Conservation (phyloP, 2,329 filamentous ascomycete genomes). For the Hypoxylon sp. region DNA sequence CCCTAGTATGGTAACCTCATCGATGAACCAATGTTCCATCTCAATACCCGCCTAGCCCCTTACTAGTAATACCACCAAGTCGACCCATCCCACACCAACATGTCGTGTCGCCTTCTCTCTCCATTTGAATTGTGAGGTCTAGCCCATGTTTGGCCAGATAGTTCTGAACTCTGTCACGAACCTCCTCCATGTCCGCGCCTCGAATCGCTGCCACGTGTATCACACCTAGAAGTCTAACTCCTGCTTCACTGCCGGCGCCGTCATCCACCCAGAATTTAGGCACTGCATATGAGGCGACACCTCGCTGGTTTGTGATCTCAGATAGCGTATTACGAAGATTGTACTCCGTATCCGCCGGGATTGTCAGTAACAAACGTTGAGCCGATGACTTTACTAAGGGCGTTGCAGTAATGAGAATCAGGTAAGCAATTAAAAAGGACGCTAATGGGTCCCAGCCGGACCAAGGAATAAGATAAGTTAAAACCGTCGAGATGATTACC, state of each 20-base stretch:
- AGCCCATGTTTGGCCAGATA: conserved; percentile 81
- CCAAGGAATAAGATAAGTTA: conserved; percentile 92
- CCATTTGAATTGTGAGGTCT: conserved; percentile 89
- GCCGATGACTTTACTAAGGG: conserved; percentile 90
- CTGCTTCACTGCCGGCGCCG: conserved; percentile 60
- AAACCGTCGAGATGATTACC: conserved; percentile 90
- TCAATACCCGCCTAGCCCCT: conserved; percentile 50
- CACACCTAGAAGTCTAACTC: conserved; percentile 78
- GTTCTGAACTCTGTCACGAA: conserved; percentile 80
- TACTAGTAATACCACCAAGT: conserved; percentile 53
- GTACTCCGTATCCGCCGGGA: conserved; percentile 90
- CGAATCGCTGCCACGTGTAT: conserved; percentile 87
- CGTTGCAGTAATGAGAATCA: conserved; percentile 93
- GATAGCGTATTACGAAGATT: conserved; percentile 87
- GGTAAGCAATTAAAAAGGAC: conserved; percentile 90
- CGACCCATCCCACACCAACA: conserved; percentile 72
- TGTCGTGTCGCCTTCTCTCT: conserved; percentile 80
- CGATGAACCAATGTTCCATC: background rate
- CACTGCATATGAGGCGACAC: conserved; percentile 87
- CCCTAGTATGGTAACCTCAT: conserved; percentile 13
- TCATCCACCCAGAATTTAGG: conserved; percentile 96
- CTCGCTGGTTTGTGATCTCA: conserved; percentile 84
- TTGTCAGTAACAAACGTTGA: conserved; percentile 83
- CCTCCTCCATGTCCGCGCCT: conserved; percentile 83
- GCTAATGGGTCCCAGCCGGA: conserved; percentile 95